These are phyloP conservation scores for Umbilicus rupestris DNA, from an alignment of 164 flowering plant genomes.

Conservation along the genomic window DNA sequence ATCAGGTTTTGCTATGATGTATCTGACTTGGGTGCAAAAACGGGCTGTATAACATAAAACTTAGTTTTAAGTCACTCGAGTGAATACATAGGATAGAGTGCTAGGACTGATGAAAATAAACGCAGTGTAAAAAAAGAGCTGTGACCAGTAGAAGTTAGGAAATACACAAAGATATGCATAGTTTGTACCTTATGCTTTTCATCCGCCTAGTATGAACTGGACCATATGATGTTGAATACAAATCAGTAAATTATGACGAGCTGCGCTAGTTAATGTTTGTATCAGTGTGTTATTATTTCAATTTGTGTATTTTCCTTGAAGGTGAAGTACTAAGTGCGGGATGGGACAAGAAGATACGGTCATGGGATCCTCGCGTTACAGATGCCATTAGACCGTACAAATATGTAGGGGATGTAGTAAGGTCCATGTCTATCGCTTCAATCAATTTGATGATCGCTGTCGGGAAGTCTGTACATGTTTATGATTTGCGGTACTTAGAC, in stretches of 20 bases:
- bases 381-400: slow-evolving; percentile 17
- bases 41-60: too few relatives aligned
- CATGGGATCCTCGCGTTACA: slow-evolving; percentile 51
- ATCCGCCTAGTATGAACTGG: too few relatives aligned
- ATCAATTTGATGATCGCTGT: slow-evolving; percentile 40
- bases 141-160: too few relatives aligned
- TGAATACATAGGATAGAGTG: too few relatives aligned
- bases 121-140: too few relatives aligned
- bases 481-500: slow-evolving; percentile 60
- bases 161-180: too few relatives aligned
- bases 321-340: slow-evolving; percentile 60
- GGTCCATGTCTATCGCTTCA: slow-evolving; percentile 56
- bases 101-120: too few relatives aligned
- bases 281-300: neutral
- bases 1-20: too few relatives aligned
- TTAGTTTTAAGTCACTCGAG: too few relatives aligned
- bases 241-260: neutral
- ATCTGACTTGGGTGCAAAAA: too few relatives aligned
- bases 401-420: slow-evolving; percentile 34
- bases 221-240: neutral
- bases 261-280: neutral
- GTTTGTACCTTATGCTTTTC: too few relatives aligned
- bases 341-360: slow-evolving; percentile 53
- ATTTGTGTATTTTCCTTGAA: slow-evolving; percentile 15
- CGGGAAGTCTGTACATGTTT: slow-evolving; percentile 42